Percentiles rank a stretch among this genome's conserved stretches.
Evolutionary conservation across 2,329 filamentous ascomycete genomes (phyloP).

Genomic region (Periconia macrospinosa): DNA sequence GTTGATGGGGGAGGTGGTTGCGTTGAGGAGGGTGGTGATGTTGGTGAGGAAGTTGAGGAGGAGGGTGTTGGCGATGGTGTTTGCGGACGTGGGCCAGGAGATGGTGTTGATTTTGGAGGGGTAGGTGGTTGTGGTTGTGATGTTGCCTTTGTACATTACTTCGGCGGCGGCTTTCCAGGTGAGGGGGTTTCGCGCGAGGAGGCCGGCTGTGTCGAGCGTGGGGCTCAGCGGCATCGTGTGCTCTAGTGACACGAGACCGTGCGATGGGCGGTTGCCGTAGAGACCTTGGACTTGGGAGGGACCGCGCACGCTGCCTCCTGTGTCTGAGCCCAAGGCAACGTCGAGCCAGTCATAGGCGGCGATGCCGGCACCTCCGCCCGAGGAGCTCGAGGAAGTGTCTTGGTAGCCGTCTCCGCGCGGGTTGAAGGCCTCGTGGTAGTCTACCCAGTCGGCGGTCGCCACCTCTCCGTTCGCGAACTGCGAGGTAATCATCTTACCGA

Average conservation of each 20-base stretch:
- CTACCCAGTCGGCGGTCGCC: constrained; percentile 56
- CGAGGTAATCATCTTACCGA: constrained; percentile 51
- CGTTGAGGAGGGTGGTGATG: constrained; percentile 47
- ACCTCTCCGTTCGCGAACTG: constrained; percentile 50
- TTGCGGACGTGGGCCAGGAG: constrained; percentile 44
- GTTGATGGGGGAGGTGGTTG: constrained; percentile 41
- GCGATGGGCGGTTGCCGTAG: constrained; percentile 55
- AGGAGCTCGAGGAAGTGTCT: constrained; percentile 48
- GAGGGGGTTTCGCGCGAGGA: constrained; percentile 49
- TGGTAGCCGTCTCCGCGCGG: constrained; percentile 48
- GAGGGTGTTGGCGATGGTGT: constrained; percentile 40
- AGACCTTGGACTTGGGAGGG: constrained; percentile 53
- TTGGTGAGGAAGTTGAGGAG: constrained; percentile 48
- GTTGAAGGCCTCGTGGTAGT: constrained; percentile 48
- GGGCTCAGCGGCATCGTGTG: constrained; percentile 54
- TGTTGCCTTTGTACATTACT: constrained; percentile 50
- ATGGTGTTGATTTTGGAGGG: constrained; percentile 47
- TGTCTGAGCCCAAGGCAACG: constrained; percentile 51
- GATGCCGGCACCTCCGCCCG: constrained; percentile 46
- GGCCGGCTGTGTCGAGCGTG: constrained; percentile 51
- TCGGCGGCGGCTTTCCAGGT: constrained; percentile 49
- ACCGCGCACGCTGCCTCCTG: constrained; percentile 53
- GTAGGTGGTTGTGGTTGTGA: constrained; percentile 46
- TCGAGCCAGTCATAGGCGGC: constrained; percentile 52
- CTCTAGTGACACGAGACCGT: constrained; percentile 50